A percentile compares a stretch with the other conserved stretches of the same genome.
Conservation (phyloP, 1,284 basidiomycete species). For the Cutaneotrichosporon cavernicola region DNA sequence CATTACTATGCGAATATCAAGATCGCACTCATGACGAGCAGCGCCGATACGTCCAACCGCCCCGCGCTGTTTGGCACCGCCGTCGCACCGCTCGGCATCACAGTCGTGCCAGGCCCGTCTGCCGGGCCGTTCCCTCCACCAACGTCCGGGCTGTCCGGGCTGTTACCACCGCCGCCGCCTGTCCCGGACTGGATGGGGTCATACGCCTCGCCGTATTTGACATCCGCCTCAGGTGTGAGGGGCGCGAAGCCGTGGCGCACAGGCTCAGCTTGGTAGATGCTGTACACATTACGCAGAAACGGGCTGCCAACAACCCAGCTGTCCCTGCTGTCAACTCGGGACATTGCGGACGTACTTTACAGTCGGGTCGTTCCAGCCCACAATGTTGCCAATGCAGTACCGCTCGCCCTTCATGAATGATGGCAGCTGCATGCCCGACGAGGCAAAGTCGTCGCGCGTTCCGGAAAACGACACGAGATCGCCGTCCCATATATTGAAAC, state of each 20-base stretch:
- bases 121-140: neutral
- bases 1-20: neutral
- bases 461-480: conserved; percentile 1
- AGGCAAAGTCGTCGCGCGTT: neutral
- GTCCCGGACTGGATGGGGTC: neutral
- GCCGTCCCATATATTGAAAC: conserved; percentile 2
- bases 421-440: neutral
- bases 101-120: neutral
- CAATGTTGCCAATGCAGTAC: conserved; percentile 2
- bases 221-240: conserved; percentile 16
- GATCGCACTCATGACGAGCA: no score
- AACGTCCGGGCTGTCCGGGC: neutral
- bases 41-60: no score
- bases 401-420: neutral
- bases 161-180: neutral
- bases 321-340: neutral
- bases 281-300: conserved; percentile 79
- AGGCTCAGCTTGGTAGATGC: conserved; percentile 72
- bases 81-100: neutral
- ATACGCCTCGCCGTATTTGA: neutral
- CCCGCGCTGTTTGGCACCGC: no score
- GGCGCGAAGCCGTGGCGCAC: conserved; percentile 77
- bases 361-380: neutral
- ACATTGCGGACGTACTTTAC: neutral
- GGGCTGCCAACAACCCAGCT: conserved; percentile 58